These are phyloP conservation scores for Basidioascus undulatus DNA, from an alignment of 768 basidiomycete species.

Conservation along the genomic window DNA sequence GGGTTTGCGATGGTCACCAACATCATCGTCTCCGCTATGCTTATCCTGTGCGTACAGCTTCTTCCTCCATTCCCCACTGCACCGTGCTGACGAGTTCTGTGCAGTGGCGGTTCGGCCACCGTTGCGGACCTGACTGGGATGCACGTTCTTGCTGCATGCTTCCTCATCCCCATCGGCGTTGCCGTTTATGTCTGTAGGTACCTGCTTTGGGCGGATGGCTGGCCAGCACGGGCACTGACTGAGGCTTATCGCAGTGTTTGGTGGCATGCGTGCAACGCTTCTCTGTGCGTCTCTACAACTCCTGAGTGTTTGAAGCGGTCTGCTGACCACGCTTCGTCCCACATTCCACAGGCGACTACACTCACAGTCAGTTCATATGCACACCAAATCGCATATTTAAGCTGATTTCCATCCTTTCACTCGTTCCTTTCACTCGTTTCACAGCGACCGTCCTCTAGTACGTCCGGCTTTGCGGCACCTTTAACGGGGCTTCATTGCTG, in stretches of 20 bases:
- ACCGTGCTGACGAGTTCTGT: slow-evolving; percentile 21
- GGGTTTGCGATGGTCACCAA: slow-evolving; percentile 80
- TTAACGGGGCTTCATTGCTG: too few relatives aligned
- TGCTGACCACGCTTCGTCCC: too few relatives aligned
- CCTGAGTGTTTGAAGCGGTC: too few relatives aligned
- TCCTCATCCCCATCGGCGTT: slow-evolving; percentile 69
- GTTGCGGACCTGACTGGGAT: slow-evolving; percentile 74
- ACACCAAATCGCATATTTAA: too few relatives aligned
- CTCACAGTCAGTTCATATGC: too few relatives aligned
- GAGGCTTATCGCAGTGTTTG: too few relatives aligned
- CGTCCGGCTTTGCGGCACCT: too few relatives aligned
- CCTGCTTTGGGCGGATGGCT: too few relatives aligned
- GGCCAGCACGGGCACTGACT: too few relatives aligned
- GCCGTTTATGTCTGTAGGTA: slow-evolving; percentile 72
- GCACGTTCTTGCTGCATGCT: slow-evolving; percentile 70
- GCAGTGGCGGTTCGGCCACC: slow-evolving; percentile 41
- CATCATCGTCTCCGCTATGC: slow-evolving; percentile 65
- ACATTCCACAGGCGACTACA: too few relatives aligned
- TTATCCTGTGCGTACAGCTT: slow-evolving; percentile 36
- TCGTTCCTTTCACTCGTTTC: slow-evolving; percentile 14
- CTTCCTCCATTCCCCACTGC: slow-evolving; percentile 1
- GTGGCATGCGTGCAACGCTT: slow-evolving; percentile 65
- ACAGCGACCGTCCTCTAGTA: slow-evolving; percentile 66
- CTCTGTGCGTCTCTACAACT: too few relatives aligned
- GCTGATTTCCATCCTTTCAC: too few relatives aligned